Evolutionary conservation across 2,329 filamentous ascomycete genomes (phyloP), one percentile per base, ranked within the genome.

Genomic region (Fusarium succisae): DNA sequence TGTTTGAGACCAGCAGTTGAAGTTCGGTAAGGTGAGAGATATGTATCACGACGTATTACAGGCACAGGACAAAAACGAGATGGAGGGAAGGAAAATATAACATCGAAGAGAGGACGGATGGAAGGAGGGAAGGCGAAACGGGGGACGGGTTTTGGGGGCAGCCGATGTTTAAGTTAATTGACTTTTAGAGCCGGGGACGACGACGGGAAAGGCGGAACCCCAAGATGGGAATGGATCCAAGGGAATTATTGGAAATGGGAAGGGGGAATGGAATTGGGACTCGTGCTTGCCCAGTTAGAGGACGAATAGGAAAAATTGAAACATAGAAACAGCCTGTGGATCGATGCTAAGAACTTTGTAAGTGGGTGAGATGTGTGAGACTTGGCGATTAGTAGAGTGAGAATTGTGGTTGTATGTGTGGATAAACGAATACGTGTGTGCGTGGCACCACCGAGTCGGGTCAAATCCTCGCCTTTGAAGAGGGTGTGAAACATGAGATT

Each of bases 101-200:
- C 35, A 70, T 65, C 66, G 45, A 53, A 44, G 53, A 70, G 54
- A 54, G 51, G 58, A 54, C 55, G 30, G 39, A 50, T 13, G 37
- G 45, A 54, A 64, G 51, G 50, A 57, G 43, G 26, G 47, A 54
- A 69, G 38, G 43, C 39, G 35, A 38, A 32, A 65, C 30, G 39
- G 66, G 12, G 17, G 22, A 32, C 39, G 58, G 57, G 50, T 41
- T 47, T 68, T 58, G 71, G 64, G 72, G 72, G 68, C 62, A 60
- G 56, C 51, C 58, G 63, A 69, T 53, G 68, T 75, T 75, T 74
- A 70, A 70, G 67, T 70, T 54, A 72, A 74, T 74, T 74, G 72
- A 72, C 60, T 74, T 74, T 65, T 62, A 53, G 60, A 73, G 61
- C 60, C 68, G 71, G 71, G 72, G 63, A 73, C 56, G 44, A 67